Base-by-base conservation (phyloP, 2,329 filamentous ascomycete species). In the Alternaria sp. region DNA sequence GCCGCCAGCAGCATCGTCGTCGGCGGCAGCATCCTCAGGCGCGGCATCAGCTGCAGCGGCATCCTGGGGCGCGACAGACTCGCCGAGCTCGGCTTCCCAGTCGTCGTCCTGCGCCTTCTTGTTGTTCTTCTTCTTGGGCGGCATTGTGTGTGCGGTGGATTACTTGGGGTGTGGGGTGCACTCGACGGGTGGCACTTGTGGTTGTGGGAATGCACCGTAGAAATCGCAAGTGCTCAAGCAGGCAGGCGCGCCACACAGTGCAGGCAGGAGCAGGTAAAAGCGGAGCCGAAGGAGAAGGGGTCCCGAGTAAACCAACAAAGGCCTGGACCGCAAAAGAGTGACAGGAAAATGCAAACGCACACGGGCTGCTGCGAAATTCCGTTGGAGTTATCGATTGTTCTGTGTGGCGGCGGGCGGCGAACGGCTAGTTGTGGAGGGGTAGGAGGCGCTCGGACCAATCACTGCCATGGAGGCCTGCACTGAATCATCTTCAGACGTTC, bases 111-210 rank as follows among this genome's bases (percentile, higher is more conserved):
- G 88, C 80, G 89, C 90, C 81, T 90, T 90, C 86, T 95, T 96
- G 83, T 90, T 91, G 80, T 90, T 91, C 88, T 97, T 97, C 87
- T 96, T 96, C 86, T 97, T 97, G 67, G 94, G 94, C 77, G 94
- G 84, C 95, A 97, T 98, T 65, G 81, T 85, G 81, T 57, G 40
- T 43, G 58, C 45, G 17, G 52, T 51, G 40, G 47, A 57, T 30
- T 21, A 45, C 47, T 50, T 32, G 23, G 46, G 19, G 15, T 23
- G 9, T 19, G 40, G 40, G 26, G 17, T 55, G 57, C 45, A 57
- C 58, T 26, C 56, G 45, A 56, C 57, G 21, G 30, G 15, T 43
- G 32, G 30, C 25, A 45, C 26, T 32, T 26, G 23, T 15, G 32
- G 17, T 51, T 17, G 36, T 40, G 36, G 36, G 36, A 40, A 40